Conservation (phyloP, 192 early-diverging fungal species). For the Podila epigama region DNA sequence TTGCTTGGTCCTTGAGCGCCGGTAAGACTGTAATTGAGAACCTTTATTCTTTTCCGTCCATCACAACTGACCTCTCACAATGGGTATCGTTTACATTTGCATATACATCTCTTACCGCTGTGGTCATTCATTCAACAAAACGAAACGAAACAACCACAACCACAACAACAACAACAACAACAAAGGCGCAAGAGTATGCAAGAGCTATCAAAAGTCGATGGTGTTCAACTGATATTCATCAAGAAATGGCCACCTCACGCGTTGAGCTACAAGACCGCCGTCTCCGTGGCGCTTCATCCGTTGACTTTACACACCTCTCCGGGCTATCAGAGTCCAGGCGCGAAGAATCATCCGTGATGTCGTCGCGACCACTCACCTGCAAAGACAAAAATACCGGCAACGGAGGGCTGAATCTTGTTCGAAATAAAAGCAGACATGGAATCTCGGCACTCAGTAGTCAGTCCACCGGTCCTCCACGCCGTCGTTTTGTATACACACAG, state of each 20-base stretch:
- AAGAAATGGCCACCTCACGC: not conserved
- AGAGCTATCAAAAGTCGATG: not conserved
- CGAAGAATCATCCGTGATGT: not conserved
- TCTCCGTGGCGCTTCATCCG: not conserved
- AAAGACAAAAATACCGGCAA: not conserved
- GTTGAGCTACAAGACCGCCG: not conserved
- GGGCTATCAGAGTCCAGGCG: not conserved
- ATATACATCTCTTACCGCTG: no score
- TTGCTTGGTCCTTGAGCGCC: no score
- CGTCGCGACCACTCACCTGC: not conserved
- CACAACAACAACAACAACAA: no score
- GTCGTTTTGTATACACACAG: not conserved
- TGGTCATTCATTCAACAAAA: no score
- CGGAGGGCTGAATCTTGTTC: not conserved
- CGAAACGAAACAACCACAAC: no score
- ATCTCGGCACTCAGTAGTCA: no score
- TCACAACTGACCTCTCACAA: no score
- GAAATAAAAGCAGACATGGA: not conserved
- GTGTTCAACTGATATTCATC: not conserved
- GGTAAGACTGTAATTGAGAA: no score
- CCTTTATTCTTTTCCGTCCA: no score
- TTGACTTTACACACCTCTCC: not conserved
- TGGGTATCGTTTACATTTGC: no score
- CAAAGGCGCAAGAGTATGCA: not conserved
- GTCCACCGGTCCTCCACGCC: not conserved